These are phyloP conservation scores for Lasiosphaeria hispida DNA, from an alignment of 495 filamentous ascomycete genomes.

Conservation along the genomic window DNA sequence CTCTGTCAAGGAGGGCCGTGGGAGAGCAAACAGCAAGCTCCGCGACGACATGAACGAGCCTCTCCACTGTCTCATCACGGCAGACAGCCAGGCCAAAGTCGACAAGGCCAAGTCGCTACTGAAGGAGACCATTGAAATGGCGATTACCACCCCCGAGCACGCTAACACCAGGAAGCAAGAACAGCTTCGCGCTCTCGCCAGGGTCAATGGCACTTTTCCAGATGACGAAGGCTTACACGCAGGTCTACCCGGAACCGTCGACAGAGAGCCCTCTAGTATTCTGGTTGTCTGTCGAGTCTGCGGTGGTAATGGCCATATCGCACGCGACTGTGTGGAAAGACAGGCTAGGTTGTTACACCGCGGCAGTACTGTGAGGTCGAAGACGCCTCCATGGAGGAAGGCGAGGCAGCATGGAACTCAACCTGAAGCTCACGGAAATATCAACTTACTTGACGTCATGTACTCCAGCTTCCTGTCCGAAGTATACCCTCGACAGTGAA, in stretches of 20 bases:
- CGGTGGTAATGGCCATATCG: conserved; percentile 44
- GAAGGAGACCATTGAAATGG: conserved; percentile 93
- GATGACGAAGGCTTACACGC: conserved; percentile 80
- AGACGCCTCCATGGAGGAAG: background rate
- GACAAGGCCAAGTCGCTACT: conserved; percentile 91
- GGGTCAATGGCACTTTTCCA: conserved; percentile 89
- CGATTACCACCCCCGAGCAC: conserved; percentile 88
- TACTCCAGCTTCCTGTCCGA: no score
- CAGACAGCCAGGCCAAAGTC: conserved; percentile 90
- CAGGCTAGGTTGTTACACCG: no score
- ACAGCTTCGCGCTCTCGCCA: conserved; percentile 88
- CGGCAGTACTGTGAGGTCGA: background rate
- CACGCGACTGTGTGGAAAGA: conserved; percentile 67
- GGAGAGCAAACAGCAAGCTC: conserved; percentile 84
- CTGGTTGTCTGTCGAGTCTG: conserved; percentile 97
- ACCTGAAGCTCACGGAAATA: no score
- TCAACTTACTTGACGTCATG: no score
- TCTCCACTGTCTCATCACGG: conserved; percentile 93
- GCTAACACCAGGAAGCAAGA: conserved; percentile 93
- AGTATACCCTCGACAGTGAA: no score
- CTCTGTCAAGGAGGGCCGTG: conserved; percentile 96
- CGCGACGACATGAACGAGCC: conserved; percentile 96
- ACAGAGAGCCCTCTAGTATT: no score
- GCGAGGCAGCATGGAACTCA: no score
- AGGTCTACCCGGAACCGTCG: no score